Evolutionary conservation across 2,329 filamentous ascomycete species (phyloP).

Genomic region (Boeremia exigua): DNA sequence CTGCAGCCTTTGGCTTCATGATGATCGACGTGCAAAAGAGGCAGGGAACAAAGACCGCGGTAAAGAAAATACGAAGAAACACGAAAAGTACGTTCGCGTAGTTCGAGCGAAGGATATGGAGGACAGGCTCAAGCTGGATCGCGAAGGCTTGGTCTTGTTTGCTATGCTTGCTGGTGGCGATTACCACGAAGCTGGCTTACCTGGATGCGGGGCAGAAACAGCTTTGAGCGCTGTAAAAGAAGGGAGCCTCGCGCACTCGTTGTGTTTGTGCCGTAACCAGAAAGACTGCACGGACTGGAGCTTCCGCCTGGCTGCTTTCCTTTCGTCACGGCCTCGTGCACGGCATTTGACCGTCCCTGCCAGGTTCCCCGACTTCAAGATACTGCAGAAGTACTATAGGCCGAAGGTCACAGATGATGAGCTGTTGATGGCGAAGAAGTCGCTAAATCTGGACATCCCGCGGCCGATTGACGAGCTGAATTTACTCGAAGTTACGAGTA

Average conservation of each 20-base stretch:
- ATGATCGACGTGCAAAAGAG: conserved; percentile 36
- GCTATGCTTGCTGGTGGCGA: conserved; percentile 52
- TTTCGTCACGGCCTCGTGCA: conserved; percentile 2
- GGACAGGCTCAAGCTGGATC: conserved; percentile 38
- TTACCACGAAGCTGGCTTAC: conserved; percentile 47
- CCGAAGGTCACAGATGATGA: conserved; percentile 45
- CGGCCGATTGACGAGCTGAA: conserved; percentile 41
- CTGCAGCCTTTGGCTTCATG: conserved; percentile 50
- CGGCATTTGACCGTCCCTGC: conserved; percentile 19
- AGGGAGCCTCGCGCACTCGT: conserved; percentile 34
- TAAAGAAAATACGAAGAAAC: conserved; percentile 44
- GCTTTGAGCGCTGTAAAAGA: conserved; percentile 36
- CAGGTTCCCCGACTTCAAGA: conserved; percentile 31
- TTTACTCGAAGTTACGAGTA: conserved; percentile 43
- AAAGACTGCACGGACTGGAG: conserved; percentile 37
- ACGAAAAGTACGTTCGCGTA: conserved; percentile 38
- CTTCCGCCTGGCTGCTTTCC: conserved; percentile 23
- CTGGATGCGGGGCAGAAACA: conserved; percentile 43
- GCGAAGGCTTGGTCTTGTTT: conserved; percentile 49
- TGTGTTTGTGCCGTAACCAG: conserved; percentile 33
- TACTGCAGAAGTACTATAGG: conserved; percentile 46
- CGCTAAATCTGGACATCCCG: conserved; percentile 39
- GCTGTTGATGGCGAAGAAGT: conserved; percentile 34
- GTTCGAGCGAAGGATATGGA: conserved; percentile 38
- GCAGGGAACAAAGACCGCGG: conserved; percentile 23